phyloP scores from a whole-genome alignment of 2,329 filamentous ascomycete species.

The Corinectria fuckeliana region DNA sequence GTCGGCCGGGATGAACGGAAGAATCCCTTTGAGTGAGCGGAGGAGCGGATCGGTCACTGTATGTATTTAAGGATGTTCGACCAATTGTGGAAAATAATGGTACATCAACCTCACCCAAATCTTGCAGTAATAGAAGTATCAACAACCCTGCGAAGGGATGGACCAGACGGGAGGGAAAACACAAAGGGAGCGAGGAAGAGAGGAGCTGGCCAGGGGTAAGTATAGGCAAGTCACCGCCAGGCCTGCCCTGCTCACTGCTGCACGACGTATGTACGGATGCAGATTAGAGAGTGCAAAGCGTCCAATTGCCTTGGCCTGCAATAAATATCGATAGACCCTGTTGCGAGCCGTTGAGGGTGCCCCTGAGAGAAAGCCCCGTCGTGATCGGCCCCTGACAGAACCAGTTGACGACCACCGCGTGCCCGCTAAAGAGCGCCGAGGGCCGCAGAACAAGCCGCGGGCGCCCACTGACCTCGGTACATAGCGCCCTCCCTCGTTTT shows the following conservation, averaged over 20 bases:
- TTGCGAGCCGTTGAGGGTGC: background rate
- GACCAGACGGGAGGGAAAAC: background rate
- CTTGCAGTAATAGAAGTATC: no score
- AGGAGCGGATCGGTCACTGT: no score
- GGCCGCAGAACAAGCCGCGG: slow-evolving; percentile 2
- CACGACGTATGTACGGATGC: background rate
- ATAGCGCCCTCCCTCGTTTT: background rate
- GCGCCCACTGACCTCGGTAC: slow-evolving; percentile 3
- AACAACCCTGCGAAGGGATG: no score
- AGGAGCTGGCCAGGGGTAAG: background rate
- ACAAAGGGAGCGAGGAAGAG: background rate
- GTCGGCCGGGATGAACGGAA: background rate
- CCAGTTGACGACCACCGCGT: background rate
- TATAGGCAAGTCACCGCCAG: slow-evolving; percentile 13
- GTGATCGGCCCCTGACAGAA: no score
- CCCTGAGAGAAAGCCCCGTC: no score
- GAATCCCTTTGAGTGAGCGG: no score
- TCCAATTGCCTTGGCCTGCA: background rate
- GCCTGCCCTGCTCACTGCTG: background rate
- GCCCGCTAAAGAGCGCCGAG: background rate
- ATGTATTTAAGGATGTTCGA: no score
- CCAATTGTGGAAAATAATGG: no score
- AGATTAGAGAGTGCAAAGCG: background rate
- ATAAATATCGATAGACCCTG: background rate
- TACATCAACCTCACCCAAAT: no score